phyloP scores from a whole-genome alignment of 768 basidiomycete genomes.

The Lepiota venenata region DNA sequence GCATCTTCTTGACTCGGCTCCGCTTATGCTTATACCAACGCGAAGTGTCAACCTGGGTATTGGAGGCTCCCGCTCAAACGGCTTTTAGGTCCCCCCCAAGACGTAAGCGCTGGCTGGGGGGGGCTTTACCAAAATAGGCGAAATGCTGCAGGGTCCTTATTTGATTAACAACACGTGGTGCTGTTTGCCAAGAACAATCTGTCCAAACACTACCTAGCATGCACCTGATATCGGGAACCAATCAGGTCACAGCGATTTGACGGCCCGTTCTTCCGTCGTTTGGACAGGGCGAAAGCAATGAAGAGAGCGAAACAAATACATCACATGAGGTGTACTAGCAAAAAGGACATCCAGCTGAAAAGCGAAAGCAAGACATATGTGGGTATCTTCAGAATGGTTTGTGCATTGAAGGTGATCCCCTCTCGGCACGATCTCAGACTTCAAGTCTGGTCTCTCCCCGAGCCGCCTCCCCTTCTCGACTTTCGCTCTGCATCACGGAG shows the following conservation, averaged over 20 bases:
- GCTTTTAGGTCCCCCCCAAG: too few relatives aligned
- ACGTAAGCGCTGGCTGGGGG: too few relatives aligned
- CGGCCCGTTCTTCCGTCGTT: neutral
- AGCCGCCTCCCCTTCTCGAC: conserved; percentile 29
- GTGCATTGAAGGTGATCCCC: neutral
- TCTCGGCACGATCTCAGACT: neutral
- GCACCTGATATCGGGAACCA: conserved; percentile 7
- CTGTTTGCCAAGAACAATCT: conserved; percentile 2
- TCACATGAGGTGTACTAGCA: neutral
- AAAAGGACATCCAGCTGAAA: neutral
- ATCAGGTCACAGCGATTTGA: conserved; percentile 8
- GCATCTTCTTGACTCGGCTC: conserved; percentile 30
- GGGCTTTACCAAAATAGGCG: neutral
- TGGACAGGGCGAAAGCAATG: neutral
- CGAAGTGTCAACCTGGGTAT: neutral
- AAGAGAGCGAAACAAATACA: neutral
- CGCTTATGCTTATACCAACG: neutral
- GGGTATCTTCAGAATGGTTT: neutral
- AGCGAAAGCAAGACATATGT: neutral
- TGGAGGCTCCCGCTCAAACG: neutral
- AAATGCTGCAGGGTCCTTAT: neutral
- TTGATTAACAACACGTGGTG: conserved; percentile 9
- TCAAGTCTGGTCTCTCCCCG: neutral
- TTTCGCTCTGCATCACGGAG: conserved; percentile 37
- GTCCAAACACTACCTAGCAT: conserved; percentile 7